Evolutionary conservation across 1,284 basidiomycete species (phyloP).

Genomic region (Exsudoporus floridanus): DNA sequence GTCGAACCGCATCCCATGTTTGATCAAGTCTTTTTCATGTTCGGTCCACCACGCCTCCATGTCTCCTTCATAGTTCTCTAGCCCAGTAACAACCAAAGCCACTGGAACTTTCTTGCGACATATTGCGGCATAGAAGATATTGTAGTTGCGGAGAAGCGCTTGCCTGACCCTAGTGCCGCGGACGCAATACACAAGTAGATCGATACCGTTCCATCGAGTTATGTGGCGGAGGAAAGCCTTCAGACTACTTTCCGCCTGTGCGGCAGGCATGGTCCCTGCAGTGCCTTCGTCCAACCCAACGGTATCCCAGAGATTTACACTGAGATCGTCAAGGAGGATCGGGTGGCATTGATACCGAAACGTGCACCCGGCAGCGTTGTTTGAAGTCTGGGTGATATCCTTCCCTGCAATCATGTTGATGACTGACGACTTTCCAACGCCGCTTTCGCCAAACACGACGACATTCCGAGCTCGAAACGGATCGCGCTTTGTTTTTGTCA

Average conservation of each 20-base stretch:
- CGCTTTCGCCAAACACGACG: conserved; percentile 32
- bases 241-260: conserved; percentile 25
- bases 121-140: conserved; percentile 31
- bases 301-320: conserved; percentile 34
- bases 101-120: conserved; percentile 34
- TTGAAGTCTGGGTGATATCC: conserved; percentile 27
- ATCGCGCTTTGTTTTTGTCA: conserved; percentile 11
- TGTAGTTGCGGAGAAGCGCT: conserved; percentile 30
- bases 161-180: conserved; percentile 33
- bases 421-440: conserved; percentile 35
- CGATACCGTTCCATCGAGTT: conserved; percentile 26
- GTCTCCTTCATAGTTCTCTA: conserved; percentile 34
- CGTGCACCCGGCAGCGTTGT: conserved; percentile 28
- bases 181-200: conserved; percentile 37
- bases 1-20: conserved; percentile 31
- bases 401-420: conserved; percentile 31
- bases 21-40: conserved; percentile 29
- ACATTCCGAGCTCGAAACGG: conserved; percentile 23
- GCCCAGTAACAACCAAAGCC: conserved; percentile 34
- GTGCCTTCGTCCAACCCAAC: conserved; percentile 30
- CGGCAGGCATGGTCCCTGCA: conserved; percentile 24
- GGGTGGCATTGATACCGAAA: conserved; percentile 21
- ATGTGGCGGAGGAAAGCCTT: conserved; percentile 30
- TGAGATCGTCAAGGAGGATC: conserved; percentile 15
- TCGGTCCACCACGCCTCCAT: conserved; percentile 37